Base-by-base conservation (phyloP, 2,329 filamentous ascomycete species). In the Ceratocystis eucalypticola region DNA sequence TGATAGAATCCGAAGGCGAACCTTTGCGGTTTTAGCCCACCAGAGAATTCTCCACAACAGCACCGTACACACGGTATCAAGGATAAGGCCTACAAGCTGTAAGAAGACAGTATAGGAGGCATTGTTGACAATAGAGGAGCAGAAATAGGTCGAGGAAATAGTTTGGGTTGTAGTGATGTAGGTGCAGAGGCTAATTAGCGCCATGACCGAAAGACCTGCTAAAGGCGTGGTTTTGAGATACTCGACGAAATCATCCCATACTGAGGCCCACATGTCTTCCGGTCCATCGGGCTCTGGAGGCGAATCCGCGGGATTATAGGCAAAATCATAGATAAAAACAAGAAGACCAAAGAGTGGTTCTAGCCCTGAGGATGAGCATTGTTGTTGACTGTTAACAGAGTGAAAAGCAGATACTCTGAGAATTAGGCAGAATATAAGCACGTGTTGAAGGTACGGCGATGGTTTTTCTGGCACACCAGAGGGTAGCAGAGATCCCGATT, bases 31-130 rank as follows among this genome's bases (percentile, higher is more conserved):
- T 50, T 78, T 76, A 0, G 78, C 74, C 80, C 81, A 82, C 12
- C 77, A 76, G 4, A 84, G 71, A 3, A 82, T 74, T 45, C 80
- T 77, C 81, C 82, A 84, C 1, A 77, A 68, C 8, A 81, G 71
- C n/a, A 81, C 71, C 22, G 80, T 70, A 64, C 82, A 78, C 48
- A 72, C 66, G 5, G 77, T 76, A 69, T 84, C 81, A 4, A 81
- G 72, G 25, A 77, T 67, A 20, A 83, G 71, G 0, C 79, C 79
- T 1, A 76, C 20, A 61, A 76, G 68, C 68, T 83, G 82, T 5
- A 79, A 69, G n/a, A 74, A 68, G 0, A 79, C 69, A 1, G 78
- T 72, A 20, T 71, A 71, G 3, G 72, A 70, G 2, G 72, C 72
- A 63, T 73, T 76, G 65, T 82, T 80, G 15, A 76, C 68, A 2